These are phyloP conservation scores for Oenanthe javanica DNA, from an alignment of 140 eudicot species.

Conservation along the genomic window DNA sequence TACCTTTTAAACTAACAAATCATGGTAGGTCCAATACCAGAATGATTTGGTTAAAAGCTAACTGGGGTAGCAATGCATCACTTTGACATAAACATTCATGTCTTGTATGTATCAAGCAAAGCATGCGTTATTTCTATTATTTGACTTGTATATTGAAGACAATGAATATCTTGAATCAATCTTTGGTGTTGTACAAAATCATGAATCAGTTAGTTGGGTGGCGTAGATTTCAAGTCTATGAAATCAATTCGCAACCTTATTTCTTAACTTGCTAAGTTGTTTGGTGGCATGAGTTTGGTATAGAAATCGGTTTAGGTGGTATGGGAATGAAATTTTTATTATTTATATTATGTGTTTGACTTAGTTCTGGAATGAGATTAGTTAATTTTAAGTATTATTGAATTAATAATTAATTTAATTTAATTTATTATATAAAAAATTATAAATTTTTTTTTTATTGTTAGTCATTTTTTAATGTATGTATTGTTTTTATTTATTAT, in stretches of 20 bases:
- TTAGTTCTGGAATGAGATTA: too few relatives aligned
- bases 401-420: too few relatives aligned
- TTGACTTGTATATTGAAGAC: not conserved
- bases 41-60: not conserved
- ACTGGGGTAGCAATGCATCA: not conserved
- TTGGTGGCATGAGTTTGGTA: too few relatives aligned
- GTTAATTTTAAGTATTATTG: too few relatives aligned
- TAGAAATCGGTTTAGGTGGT: too few relatives aligned
- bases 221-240: not conserved
- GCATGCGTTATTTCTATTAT: not conserved
- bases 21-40: not conserved
- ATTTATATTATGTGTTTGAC: too few relatives aligned
- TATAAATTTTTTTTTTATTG: too few relatives aligned
- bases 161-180: not conserved
- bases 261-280: too few relatives aligned
- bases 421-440: too few relatives aligned
- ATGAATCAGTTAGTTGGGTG: not conserved
- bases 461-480: too few relatives aligned
- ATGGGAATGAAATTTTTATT: too few relatives aligned
- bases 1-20: conserved; percentile 2
- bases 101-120: not conserved
- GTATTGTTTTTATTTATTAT: too few relatives aligned
- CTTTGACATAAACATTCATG: not conserved
- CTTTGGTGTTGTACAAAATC: not conserved
- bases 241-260: not conserved